Base-by-base conservation (phyloP, 139 green algal species). In the Chlorella vulgaris region DNA sequence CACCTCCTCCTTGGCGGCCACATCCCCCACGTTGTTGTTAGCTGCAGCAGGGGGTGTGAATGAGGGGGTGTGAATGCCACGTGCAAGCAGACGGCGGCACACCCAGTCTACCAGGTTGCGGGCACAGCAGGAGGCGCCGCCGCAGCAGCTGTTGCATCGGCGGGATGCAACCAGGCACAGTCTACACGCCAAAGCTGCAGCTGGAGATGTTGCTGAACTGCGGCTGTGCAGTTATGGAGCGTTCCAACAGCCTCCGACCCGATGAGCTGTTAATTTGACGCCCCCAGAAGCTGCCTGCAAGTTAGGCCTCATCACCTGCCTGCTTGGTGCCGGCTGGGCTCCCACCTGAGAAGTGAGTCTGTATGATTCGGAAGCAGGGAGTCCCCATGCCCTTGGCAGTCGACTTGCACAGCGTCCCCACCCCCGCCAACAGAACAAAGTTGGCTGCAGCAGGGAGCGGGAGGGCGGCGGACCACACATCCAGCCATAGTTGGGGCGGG, bases 1-100 rank as follows among this genome's bases (percentile, higher is more conserved):
- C 22, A 92, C 83, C 89, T 98, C 93, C 84, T 98, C 94, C 86
- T 96, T 97, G 62, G 94, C 94, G 0, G 94, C 86, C 21, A 98
- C 91, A 53, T 95, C 93, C 19, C 94, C 94, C 18, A 98, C 90
- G 74, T 98, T 98, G 82, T 91, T 90, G 19, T 60, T 69, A 29
- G 80, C 62, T 80, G n/a, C 39, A 43, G 18, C 29, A 42, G 28
- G n/a, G 4, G 38, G 21, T 7, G 68, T 6, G 7, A 60, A 26
- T 39, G 24, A 8, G 24, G 3, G 40, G 35, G 35, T 22, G 66
- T 6, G 8, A 39, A 68, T 38, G 61, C 5, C 28, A 40, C 6
- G 8, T 28, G 5, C 21, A 5, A 26, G 29, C 55, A 63, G 55
- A 15, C 47, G 15, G 13, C 47, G 10, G 13, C 15, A 15, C 47